These are phyloP conservation scores for Neurospora tetraspora DNA, from an alignment of 495 filamentous ascomycete genomes.

Conservation along the genomic window DNA sequence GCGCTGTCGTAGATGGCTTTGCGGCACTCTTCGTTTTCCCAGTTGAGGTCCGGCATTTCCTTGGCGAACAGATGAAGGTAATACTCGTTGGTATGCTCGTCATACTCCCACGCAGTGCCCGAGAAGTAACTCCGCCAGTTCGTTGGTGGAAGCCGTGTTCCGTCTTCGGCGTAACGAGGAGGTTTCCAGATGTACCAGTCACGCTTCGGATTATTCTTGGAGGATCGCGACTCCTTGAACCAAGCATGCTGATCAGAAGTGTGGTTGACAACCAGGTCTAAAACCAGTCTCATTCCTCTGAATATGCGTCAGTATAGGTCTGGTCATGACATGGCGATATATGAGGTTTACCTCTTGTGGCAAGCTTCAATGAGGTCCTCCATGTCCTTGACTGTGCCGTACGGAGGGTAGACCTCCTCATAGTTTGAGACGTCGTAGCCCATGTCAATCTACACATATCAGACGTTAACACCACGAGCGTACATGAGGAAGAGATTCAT, in stretches of 20 bases:
- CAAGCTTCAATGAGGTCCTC: conserved; percentile 43
- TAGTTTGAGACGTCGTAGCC: conserved; percentile 59
- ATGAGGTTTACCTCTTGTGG: conserved; percentile 37
- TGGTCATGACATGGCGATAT: neutral
- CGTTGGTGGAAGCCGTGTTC: conserved; percentile 55
- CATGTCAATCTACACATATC: conserved; percentile 32
- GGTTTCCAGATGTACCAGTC: conserved; percentile 71
- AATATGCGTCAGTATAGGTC: conserved; percentile 19
- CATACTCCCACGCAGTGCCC: conserved; percentile 56
- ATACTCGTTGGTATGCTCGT: conserved; percentile 54
- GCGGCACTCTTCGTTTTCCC: conserved; percentile 53
- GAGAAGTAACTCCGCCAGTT: conserved; percentile 54
- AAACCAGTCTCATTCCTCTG: conserved; percentile 58
- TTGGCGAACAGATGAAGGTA: conserved; percentile 59
- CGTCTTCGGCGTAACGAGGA: conserved; percentile 45
- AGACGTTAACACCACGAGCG: neutral
- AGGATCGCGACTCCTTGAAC: conserved; percentile 59
- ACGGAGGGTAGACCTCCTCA: conserved; percentile 46
- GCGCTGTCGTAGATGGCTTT: conserved; percentile 53
- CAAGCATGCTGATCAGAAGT: conserved; percentile 69
- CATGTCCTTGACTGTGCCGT: conserved; percentile 53
- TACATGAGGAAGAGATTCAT: neutral
- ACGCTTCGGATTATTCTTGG: conserved; percentile 49
- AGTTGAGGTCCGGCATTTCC: conserved; percentile 66
- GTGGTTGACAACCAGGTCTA: conserved; percentile 72